phyloP scores from a whole-genome alignment of 164 flowering plant genomes.

The Magnolia changhungtana region DNA sequence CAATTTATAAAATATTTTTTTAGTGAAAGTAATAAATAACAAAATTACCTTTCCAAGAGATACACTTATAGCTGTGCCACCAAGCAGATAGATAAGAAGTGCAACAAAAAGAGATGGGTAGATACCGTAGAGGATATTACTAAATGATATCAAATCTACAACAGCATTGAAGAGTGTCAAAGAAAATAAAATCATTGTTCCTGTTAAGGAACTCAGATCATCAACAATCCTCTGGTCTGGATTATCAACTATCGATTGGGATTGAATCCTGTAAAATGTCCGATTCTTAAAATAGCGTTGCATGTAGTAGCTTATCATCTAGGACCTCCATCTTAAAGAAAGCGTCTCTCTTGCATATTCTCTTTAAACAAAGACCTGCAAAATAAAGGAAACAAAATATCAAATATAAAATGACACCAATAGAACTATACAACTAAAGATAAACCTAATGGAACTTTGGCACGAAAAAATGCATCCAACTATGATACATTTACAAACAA shows the following conservation, averaged over 20 bases:
- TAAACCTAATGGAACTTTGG: background rate
- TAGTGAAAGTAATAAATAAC: background rate
- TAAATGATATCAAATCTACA: constrained; percentile 90
- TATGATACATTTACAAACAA: background rate
- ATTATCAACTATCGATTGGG: constrained; percentile 87
- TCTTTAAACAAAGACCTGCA: constrained; percentile 84
- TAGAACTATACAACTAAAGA: background rate
- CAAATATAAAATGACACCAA: background rate
- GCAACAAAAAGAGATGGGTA: constrained; percentile 90
- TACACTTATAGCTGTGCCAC: constrained; percentile 90
- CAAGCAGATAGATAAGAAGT: constrained; percentile 76
- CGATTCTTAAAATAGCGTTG: constrained; percentile 74
- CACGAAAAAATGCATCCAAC: background rate
- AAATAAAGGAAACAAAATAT: background rate
- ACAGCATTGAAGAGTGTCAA: constrained; percentile 82
- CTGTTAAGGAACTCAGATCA: constrained; percentile 92
- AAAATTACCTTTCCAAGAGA: constrained; percentile 75
- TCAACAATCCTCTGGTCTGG: constrained; percentile 99
- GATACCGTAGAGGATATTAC: constrained; percentile 86
- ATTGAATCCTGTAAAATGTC: constrained; percentile 85
- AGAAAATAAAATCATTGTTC: constrained; percentile 91
- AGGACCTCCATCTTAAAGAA: constrained; percentile 90
- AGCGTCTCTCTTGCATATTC: constrained; percentile 89
- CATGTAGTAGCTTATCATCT: constrained; percentile 95
- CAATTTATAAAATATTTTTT: background rate